phyloP scores from a whole-genome alignment of 176 grass and related monocot genomes.

The Carex kokanica region DNA sequence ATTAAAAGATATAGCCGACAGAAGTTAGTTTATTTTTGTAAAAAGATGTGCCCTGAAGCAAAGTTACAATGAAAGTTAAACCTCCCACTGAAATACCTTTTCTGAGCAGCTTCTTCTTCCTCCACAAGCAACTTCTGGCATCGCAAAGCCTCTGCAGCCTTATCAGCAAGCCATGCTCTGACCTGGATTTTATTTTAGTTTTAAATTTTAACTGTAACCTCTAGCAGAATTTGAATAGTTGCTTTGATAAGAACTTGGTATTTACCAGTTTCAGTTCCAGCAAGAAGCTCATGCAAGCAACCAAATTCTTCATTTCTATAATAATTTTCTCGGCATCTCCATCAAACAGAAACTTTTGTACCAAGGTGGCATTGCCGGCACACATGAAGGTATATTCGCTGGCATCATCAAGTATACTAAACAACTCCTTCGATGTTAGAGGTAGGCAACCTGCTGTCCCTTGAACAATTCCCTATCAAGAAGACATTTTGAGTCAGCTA shows the following conservation, averaged over 20 bases:
- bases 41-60: conserved; percentile 1
- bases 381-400: conserved; percentile 89
- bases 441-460: conserved; percentile 37
- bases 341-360: conserved; percentile 80
- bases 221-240: conserved; percentile 1
- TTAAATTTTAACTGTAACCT: not conserved
- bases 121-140: conserved; percentile 87
- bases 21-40: not conserved
- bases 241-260: conserved; percentile 6
- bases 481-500: conserved; percentile 12
- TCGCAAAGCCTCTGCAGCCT: conserved; percentile 77
- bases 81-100: conserved; percentile 47
- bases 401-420: conserved; percentile 73
- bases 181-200: conserved; percentile 46
- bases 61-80: conserved; percentile 16
- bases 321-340: conserved; percentile 69
- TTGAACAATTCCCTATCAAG: conserved; percentile 61
- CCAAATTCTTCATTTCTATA: conserved; percentile 76
- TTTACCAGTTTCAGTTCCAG: conserved; percentile 88
- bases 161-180: conserved; percentile 73
- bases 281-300: conserved; percentile 69
- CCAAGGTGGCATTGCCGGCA: conserved; percentile 46
- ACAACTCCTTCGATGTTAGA: conserved; percentile 69
- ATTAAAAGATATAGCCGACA: conserved; percentile 12
- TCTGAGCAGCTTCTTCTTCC: conserved; percentile 95